phyloP scores from a whole-genome alignment of 2,329 filamentous ascomycete genomes.

The Trichoderma cornu-damae region DNA sequence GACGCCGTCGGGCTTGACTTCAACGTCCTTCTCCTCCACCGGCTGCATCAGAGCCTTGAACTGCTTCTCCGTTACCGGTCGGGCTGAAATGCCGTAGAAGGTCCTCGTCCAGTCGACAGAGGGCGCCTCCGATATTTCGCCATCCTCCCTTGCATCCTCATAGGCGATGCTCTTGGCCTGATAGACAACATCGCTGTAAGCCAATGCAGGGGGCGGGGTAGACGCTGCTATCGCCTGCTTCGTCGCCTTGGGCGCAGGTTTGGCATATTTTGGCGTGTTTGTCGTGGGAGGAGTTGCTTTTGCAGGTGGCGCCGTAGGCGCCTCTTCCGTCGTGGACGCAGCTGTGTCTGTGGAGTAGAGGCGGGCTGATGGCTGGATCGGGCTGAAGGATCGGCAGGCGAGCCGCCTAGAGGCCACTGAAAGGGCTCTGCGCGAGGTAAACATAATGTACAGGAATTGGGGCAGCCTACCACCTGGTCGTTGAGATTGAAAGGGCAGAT shows the following conservation, averaged over 20 bases:
- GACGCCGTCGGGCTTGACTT: constrained; percentile 97
- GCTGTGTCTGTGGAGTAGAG: constrained; percentile 26
- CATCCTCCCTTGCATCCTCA: constrained; percentile 15
- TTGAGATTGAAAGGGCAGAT: neutral
- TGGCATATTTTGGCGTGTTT: constrained; percentile 5
- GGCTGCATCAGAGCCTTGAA: constrained; percentile 63
- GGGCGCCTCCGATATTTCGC: constrained; percentile 15
- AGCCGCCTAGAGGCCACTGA: constrained; percentile 23
- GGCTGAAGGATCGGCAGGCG: constrained; percentile 17
- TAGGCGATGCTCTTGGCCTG: constrained; percentile 22
- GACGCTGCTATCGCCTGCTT: constrained; percentile 1
- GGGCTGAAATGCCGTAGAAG: constrained; percentile 70
- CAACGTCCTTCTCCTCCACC: constrained; percentile 69
- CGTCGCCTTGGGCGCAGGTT: neutral
- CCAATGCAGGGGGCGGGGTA: neutral
- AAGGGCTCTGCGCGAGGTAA: constrained; percentile 25
- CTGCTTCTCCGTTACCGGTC: constrained; percentile 66
- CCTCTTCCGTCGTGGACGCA: neutral
- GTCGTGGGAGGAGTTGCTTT: neutral
- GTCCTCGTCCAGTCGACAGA: constrained; percentile 73
- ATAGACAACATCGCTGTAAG: constrained; percentile 15
- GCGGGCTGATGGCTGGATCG: constrained; percentile 22
- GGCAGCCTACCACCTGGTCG: neutral
- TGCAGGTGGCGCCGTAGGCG: constrained; percentile 6
- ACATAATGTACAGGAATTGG: constrained; percentile 24